Percentiles rank a stretch among this genome's conserved stretches.
Evolutionary conservation across 1,284 basidiomycete species (phyloP).

Genomic region (Singerocomus inundabilis): DNA sequence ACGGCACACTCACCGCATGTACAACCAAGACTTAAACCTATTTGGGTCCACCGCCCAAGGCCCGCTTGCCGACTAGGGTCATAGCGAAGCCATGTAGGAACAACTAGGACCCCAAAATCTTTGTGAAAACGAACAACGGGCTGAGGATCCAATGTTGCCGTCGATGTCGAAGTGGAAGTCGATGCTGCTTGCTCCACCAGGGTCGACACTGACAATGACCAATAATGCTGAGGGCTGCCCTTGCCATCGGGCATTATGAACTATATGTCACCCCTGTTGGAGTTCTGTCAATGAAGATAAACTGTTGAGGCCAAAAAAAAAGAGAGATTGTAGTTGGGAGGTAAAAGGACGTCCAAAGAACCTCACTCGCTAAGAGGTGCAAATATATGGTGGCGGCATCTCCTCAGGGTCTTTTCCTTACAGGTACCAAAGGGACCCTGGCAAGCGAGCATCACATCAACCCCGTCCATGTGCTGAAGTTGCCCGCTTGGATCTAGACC

Average conservation of each 20-base stretch:
- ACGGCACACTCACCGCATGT: slow-evolving; percentile 44
- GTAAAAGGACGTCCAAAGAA: neutral
- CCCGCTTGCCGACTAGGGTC: slow-evolving; percentile 54
- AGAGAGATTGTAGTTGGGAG: slow-evolving; percentile 19
- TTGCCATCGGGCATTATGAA: slow-evolving; percentile 17
- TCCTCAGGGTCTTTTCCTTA: slow-evolving; percentile 18
- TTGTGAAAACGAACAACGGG: slow-evolving; percentile 3
- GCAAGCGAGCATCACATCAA: slow-evolving; percentile 1
- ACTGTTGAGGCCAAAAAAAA: neutral
- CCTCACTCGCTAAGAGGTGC: neutral
- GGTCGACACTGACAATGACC: slow-evolving; percentile 19
- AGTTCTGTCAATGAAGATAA: neutral
- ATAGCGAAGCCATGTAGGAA: slow-evolving; percentile 59
- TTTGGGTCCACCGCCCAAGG: slow-evolving; percentile 59
- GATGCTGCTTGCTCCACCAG: slow-evolving; percentile 6
- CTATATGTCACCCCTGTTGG: neutral
- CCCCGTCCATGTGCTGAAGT: neutral
- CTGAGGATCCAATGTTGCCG: neutral
- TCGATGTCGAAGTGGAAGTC: neutral
- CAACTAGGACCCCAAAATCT: slow-evolving; percentile 64
- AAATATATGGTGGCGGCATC: slow-evolving; percentile 9
- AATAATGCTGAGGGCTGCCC: neutral
- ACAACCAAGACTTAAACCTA: slow-evolving; percentile 62
- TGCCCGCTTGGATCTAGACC: no score
- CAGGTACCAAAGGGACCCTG: slow-evolving; percentile 7